Percentiles rank a stretch among this genome's conserved stretches.
Conservation (phyloP, 225 moss, liverwort and hornwort species). For the Pseudoscleropodium purum region DNA sequence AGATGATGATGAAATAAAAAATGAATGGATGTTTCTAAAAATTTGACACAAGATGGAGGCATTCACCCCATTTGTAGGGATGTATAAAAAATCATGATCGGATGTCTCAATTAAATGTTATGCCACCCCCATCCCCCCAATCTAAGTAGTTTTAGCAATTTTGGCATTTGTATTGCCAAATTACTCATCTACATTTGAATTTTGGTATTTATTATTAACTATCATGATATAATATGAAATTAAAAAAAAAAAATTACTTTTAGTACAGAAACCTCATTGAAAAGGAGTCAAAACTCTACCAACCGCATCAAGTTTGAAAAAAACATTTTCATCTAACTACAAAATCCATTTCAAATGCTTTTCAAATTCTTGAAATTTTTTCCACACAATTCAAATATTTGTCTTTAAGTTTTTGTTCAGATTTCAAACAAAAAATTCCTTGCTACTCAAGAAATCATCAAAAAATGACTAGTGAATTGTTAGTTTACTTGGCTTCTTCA, state of each 20-base stretch:
- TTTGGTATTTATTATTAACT: too few species aligned
- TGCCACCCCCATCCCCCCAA: accelerated
- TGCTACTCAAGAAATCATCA: background rate
- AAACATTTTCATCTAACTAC: background rate
- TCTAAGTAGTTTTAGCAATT: accelerated
- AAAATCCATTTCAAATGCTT: background rate
- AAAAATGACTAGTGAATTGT: background rate
- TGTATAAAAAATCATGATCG: background rate
- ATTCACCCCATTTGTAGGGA: background rate
- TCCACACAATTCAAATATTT: background rate
- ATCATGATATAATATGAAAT: background rate
- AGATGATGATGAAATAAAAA: background rate
- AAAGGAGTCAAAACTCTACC: background rate
- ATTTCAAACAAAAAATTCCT: background rate
- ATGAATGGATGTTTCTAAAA: background rate
- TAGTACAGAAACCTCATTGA: background rate
- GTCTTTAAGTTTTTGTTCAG: background rate
- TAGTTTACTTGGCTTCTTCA: accelerated
- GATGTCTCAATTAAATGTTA: background rate
- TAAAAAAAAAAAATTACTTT: background rate
- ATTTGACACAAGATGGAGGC: background rate
- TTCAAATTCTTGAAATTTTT: background rate
- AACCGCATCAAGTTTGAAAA: background rate
- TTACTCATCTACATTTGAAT: background rate
- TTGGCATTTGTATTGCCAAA: background rate